Evolutionary conservation across 495 filamentous ascomycete species (phyloP), one percentile per base, ranked within the genome.

Genomic region (Penicillium simplicissimum): DNA sequence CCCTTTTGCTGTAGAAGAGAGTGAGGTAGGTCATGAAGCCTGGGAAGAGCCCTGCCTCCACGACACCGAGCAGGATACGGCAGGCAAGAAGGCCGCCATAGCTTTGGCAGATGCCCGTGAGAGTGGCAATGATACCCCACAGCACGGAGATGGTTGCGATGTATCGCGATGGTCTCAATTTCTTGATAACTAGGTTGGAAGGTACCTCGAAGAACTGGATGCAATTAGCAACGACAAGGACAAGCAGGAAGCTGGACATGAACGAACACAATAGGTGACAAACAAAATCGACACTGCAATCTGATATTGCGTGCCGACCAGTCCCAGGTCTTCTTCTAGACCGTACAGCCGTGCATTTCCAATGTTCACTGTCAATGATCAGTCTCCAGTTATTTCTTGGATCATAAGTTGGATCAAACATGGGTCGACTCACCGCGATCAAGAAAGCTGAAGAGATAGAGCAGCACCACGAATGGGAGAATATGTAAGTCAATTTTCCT

Each of bases 181-280:
- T 85, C 72, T 96, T 96, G 52, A 97, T 77, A 9, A 95, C 72
- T 55, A 96, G 80, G 69, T 97, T 97, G 10, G 78, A 78, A 0
- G 78, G 78, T 11, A 80, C 75, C 63, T 81, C 78, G 52, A 78
- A 77, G 21, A 79, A 60, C 76, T 78, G 15, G 34, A 48, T 45
- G 35, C 38, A 17, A 17, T 36, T 34, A 42, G 33, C 19, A 17
- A 17, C 37, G 37, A 25, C 31, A 21, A 31, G 28, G 45, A 4
- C 8, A 23, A 21, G 52, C 40, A 37, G 14, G 6, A 10, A 52
- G 31, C 15, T 17, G 6, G 11, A 9, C 17, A 45, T 15, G 40
- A n/a, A 68, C 81, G 57, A 74, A 84, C 79, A 56, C 80, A 73
- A 63, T 86, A 89, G 9, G 89, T 90, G 52, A 91, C 87, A 62